Evolutionary conservation across 164 flowering plant genomes (phyloP).

Genomic region (Umbilicus rupestris): DNA sequence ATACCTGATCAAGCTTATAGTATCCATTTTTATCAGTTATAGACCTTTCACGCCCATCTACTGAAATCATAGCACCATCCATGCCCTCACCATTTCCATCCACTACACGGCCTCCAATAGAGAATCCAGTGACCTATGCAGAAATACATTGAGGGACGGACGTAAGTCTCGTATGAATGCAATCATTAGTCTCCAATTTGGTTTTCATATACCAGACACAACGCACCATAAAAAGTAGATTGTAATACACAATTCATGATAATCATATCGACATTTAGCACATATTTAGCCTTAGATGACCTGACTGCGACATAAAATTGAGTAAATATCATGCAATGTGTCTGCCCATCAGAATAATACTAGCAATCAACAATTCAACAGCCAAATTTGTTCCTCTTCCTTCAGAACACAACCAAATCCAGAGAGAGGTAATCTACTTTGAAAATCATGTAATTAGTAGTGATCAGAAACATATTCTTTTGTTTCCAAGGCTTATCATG

Average conservation of each 20-base stretch:
- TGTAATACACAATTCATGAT: background rate
- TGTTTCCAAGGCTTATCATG: background rate
- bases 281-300: background rate
- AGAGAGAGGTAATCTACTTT: background rate
- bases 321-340: background rate
- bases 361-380: background rate
- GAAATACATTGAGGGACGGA: no score
- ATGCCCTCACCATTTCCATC: constrained; percentile 76
- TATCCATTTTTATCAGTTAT: constrained; percentile 67
- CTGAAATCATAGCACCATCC: constrained; percentile 61
- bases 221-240: background rate
- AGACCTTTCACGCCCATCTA: constrained; percentile 80
- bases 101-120: constrained; percentile 91
- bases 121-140: constrained; percentile 92
- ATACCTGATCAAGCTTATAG: constrained; percentile 97
- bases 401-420: background rate
- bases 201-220: background rate
- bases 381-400: no score
- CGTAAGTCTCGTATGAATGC: background rate
- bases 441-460: background rate
- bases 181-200: background rate
- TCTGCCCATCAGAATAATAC: background rate
- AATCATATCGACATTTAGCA: background rate
- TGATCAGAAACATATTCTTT: background rate
- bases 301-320: background rate